A percentile compares a stretch with the other conserved stretches of the same genome.
These are phyloP conservation scores for Colletotrichum eleusines DNA, from an alignment of 2,329 filamentous ascomycete genomes.

Conservation along the genomic window DNA sequence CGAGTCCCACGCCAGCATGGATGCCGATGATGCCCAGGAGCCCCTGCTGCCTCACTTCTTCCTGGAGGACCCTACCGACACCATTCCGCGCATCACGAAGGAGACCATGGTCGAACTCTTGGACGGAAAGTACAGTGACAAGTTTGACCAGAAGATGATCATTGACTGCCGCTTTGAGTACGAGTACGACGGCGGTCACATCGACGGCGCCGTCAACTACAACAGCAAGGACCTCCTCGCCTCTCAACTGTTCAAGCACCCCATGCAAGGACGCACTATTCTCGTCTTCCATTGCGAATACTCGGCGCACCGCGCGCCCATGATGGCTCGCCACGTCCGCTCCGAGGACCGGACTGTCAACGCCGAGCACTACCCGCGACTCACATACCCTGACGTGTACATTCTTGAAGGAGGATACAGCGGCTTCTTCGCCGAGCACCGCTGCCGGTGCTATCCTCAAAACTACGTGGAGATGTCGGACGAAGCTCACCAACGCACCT, in stretches of 20 bases:
- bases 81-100: slow-evolving; percentile 87
- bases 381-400: slow-evolving; percentile 97
- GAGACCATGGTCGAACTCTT: slow-evolving; percentile 88
- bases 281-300: slow-evolving; percentile 98
- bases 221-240: slow-evolving; percentile 94
- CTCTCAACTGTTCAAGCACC: slow-evolving; percentile 78
- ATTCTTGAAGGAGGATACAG: slow-evolving; percentile 98
- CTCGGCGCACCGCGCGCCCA: slow-evolving; percentile 93
- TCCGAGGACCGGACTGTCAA: slow-evolving; percentile 89
- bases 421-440: slow-evolving; percentile 86
- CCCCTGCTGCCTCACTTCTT: slow-evolving; percentile 87
- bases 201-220: slow-evolving; percentile 92
- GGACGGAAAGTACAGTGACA: slow-evolving; percentile 82
- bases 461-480: slow-evolving; percentile 98
- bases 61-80: slow-evolving; percentile 83
- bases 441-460: slow-evolving; percentile 87
- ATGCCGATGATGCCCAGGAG: slow-evolving; percentile 81
- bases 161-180: slow-evolving; percentile 99
- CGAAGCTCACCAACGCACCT: slow-evolving; percentile 90
- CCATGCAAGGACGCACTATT: slow-evolving; percentile 78
- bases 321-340: slow-evolving; percentile 95
- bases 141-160: slow-evolving; percentile 85
- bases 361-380: slow-evolving; percentile 84
- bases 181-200: slow-evolving; percentile 96
- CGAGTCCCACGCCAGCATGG: slow-evolving; percentile 79